These are phyloP conservation scores for Penicillium daleae DNA, from an alignment of 495 filamentous ascomycete species.

Conservation along the genomic window DNA sequence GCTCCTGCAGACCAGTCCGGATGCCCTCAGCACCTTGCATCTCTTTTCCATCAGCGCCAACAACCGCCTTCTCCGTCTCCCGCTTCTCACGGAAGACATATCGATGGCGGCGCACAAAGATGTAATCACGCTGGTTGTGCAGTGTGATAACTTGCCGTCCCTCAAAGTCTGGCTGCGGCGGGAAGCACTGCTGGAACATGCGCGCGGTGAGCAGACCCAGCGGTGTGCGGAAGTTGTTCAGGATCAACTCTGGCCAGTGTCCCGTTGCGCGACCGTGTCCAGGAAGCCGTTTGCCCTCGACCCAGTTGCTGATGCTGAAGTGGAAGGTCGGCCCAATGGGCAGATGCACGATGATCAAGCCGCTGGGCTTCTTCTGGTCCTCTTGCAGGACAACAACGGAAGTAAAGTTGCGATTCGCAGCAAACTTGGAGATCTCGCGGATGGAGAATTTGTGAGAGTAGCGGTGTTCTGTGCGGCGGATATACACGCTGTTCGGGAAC, in stretches of 20 bases:
- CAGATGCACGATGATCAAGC: conserved; percentile 79
- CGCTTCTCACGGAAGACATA: conserved; percentile 91
- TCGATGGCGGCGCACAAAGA: conserved; percentile 86
- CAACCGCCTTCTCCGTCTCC: conserved; percentile 81
- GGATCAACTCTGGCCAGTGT: conserved; percentile 89
- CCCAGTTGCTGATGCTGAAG: conserved; percentile 82
- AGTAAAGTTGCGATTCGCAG: conserved; percentile 77
- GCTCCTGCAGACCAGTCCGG: conserved; percentile 79
- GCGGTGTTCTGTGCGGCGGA: conserved; percentile 78
- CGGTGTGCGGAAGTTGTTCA: conserved; percentile 95
- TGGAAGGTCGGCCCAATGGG: conserved; percentile 87
- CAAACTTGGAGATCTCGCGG: conserved; percentile 86
- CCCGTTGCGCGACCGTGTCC: conserved; percentile 88
- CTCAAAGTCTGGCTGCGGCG: conserved; percentile 75
- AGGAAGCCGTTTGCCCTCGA: conserved; percentile 78
- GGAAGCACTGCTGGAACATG: conserved; percentile 82
- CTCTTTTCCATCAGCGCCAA: conserved; percentile 84
- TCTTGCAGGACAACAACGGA: conserved; percentile 80
- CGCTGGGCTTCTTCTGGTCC: conserved; percentile 77
- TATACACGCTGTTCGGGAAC: conserved; percentile 87
- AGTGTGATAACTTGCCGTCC: conserved; percentile 89
- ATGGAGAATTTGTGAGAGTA: conserved; percentile 86
- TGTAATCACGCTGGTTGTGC: conserved; percentile 96
- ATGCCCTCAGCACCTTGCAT: conserved; percentile 82
- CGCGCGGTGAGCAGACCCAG: conserved; percentile 88